Percentiles rank a stretch among this genome's conserved stretches.
These are phyloP conservation scores for Lactarius tabidus DNA, from an alignment of 768 basidiomycete genomes.

Conservation along the genomic window DNA sequence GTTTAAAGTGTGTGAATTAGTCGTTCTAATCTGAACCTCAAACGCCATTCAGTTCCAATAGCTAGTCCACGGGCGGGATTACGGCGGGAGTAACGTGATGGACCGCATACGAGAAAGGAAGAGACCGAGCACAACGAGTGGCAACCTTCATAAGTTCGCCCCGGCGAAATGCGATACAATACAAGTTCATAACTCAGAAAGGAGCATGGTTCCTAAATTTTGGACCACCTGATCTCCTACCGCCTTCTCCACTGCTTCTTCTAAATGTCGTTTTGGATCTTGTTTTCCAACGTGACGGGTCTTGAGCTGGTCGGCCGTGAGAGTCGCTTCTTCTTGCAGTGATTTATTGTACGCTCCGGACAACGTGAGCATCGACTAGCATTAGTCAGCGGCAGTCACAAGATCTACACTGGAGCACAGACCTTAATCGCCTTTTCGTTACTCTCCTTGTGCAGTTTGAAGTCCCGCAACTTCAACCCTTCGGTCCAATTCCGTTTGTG, in stretches of 20 bases:
- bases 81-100: too few relatives aligned
- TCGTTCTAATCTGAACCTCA: neutral
- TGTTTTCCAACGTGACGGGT: slow-evolving; percentile 97
- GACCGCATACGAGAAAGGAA: too few relatives aligned
- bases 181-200: slow-evolving; percentile 72
- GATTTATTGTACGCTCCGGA: slow-evolving; percentile 97
- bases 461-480: slow-evolving; percentile 88
- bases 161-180: neutral
- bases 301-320: slow-evolving; percentile 90
- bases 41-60: too few relatives aligned
- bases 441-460: slow-evolving; percentile 77
- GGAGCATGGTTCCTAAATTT: slow-evolving; percentile 89
- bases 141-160: too few relatives aligned
- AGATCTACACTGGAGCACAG: slow-evolving; percentile 26
- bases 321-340: slow-evolving; percentile 95
- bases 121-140: too few relatives aligned
- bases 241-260: slow-evolving; percentile 95
- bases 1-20: neutral
- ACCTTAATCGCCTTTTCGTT: slow-evolving; percentile 98
- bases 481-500: slow-evolving; percentile 99
- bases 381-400: neutral
- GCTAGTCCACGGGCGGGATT: too few relatives aligned
- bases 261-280: slow-evolving; percentile 96
- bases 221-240: slow-evolving; percentile 98
- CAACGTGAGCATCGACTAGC: slow-evolving; percentile 85